These are phyloP conservation scores for Rehmannia glutinosa DNA, from an alignment of 257 asterid species.

Conservation along the genomic window DNA sequence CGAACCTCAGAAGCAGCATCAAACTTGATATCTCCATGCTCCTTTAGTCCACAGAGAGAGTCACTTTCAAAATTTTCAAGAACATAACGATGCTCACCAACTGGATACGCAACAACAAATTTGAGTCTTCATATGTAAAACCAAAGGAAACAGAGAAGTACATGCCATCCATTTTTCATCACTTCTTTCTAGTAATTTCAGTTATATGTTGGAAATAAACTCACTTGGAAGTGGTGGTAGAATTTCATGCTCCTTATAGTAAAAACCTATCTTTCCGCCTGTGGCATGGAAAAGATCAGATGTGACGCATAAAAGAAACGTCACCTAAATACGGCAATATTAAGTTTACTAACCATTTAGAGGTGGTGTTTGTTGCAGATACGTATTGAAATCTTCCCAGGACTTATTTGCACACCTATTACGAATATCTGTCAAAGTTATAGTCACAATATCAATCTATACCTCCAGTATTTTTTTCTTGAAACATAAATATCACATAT, in stretches of 20 bases:
- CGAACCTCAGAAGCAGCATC: conserved; percentile 72
- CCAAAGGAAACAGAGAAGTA: neutral
- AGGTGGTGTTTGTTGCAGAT: conserved; percentile 54
- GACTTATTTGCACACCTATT: conserved; percentile 47
- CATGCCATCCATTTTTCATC: neutral
- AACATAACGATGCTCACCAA: conserved; percentile 59
- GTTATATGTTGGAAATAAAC: conserved; percentile 15
- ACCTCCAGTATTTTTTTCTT: neutral
- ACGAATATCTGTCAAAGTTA: conserved; percentile 43
- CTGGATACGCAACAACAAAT: conserved; percentile 26
- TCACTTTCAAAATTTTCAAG: conserved; percentile 34
- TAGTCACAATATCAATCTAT: conserved; percentile 12
- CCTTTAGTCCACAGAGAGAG: conserved; percentile 32
- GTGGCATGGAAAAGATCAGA: neutral
- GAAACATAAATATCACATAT: neutral
- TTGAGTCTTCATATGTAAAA: neutral
- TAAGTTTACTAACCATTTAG: conserved; percentile 47
- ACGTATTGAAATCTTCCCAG: conserved; percentile 58
- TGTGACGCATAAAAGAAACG: neutral
- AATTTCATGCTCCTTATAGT: conserved; percentile 69
- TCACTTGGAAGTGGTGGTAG: conserved; percentile 77
- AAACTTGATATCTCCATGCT: conserved; percentile 36
- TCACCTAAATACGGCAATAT: neutral
- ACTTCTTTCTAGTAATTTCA: neutral
- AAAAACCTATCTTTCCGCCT: conserved; percentile 74